Evolutionary conservation across 2,329 filamentous ascomycete species (phyloP).

Genomic region (Madurella fahalii): DNA sequence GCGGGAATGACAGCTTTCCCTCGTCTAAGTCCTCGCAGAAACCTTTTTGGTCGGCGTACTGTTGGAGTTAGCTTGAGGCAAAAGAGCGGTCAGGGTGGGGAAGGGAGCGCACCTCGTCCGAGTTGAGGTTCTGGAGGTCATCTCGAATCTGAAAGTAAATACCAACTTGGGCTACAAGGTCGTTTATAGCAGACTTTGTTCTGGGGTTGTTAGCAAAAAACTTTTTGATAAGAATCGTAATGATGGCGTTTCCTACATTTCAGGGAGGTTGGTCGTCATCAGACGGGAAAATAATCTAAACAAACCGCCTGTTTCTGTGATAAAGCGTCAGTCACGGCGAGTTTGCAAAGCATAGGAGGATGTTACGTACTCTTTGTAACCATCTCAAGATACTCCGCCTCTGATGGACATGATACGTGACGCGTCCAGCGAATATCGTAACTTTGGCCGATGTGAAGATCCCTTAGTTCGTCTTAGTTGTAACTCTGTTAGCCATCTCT

Average conservation of each 20-base stretch:
- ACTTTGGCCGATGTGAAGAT: constrained; percentile 8
- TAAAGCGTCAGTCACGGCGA: background rate
- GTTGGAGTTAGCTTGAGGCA: background rate
- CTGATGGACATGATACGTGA: background rate
- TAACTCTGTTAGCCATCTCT: background rate
- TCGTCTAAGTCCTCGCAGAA: constrained; percentile 13
- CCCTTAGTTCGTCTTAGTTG: constrained; percentile 1
- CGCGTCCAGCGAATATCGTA: constrained; percentile 10
- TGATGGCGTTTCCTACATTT: background rate
- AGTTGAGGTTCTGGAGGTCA: constrained; percentile 7
- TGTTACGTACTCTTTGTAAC: constrained; percentile 4
- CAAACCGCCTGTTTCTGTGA: constrained; percentile 4
- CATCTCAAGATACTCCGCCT: constrained; percentile 10
- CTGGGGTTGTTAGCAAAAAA: no score
- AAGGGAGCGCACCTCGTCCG: background rate
- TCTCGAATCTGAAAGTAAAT: constrained; percentile 12
- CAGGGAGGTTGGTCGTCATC: background rate
- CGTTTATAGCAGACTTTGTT: background rate
- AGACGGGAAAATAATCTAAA: constrained; percentile 5
- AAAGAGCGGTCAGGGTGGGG: background rate
- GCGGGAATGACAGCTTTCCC: constrained; percentile 9
- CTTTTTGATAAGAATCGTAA: no score
- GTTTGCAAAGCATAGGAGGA: background rate
- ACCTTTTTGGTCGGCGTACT: constrained; percentile 7
- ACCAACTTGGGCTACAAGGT: constrained; percentile 1